A percentile compares a stretch with the other conserved stretches of the same genome.
These are phyloP conservation scores for Pyrrhoderma noxium DNA, from an alignment of 1,284 basidiomycete species.

Conservation along the genomic window DNA sequence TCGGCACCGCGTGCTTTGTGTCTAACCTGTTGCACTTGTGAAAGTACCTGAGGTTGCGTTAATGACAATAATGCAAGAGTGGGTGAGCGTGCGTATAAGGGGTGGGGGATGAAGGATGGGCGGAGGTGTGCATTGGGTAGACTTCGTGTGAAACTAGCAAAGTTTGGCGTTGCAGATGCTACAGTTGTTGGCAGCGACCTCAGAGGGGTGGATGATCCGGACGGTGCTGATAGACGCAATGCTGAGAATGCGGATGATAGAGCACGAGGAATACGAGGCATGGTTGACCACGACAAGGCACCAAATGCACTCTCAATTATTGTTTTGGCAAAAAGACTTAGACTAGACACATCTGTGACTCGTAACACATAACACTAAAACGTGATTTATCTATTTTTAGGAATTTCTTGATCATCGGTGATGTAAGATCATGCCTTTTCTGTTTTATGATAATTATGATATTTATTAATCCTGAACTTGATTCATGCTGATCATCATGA, in stretches of 20 bases:
- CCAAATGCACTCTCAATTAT: too few relatives aligned
- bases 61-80: slow-evolving; percentile 4
- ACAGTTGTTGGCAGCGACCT: background rate
- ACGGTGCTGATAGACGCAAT: background rate
- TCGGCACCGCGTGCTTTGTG: slow-evolving; percentile 55
- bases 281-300: background rate
- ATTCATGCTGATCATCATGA: too few relatives aligned
- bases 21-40: slow-evolving; percentile 39
- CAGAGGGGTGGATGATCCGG: background rate
- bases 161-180: background rate
- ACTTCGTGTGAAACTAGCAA: background rate
- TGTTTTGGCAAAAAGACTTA: too few relatives aligned
- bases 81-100: slow-evolving; percentile 7
- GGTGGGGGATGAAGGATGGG: slow-evolving; percentile 12
- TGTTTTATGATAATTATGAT: too few relatives aligned
- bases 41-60: slow-evolving; percentile 7
- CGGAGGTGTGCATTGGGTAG: slow-evolving; percentile 11
- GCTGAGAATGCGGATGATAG: slow-evolving; percentile 8
- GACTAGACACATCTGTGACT: too few relatives aligned
- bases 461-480: too few relatives aligned
- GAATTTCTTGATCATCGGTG: too few relatives aligned
- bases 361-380: too few relatives aligned
- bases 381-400: too few relatives aligned
- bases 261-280: slow-evolving; percentile 13
- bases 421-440: too few relatives aligned